Base-by-base conservation (phyloP, 345 rosid genomes). In the Geranium brycei region DNA sequence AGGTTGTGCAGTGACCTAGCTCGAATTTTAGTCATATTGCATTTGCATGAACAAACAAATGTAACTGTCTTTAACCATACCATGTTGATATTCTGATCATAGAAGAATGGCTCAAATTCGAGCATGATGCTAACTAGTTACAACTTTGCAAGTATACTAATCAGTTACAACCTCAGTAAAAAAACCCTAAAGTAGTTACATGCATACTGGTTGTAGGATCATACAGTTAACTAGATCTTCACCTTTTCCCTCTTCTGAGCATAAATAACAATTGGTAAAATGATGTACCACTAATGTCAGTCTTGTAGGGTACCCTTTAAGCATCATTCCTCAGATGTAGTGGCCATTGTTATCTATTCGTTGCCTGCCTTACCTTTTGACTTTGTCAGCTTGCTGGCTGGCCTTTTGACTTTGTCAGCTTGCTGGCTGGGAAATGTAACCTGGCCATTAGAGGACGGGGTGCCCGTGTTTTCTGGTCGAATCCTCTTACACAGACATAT, bases 401-500 rank as follows among this genome's bases (percentile, higher is more conserved):
- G 92, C 53, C 53, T 47, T 11, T 47, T 10, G 53, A 35, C 74
- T 61, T 86, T 59, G 60, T 63, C 78, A 80, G 51, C 76, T 71
- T 95, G 67, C 97, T 95, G 18, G 78, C 85, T 3, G 97, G 92
- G 69, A 87, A 85, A 63, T 95, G 99, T 71, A 95, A 67, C 65
- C 99, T 81, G 59, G 95, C 91, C 31, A 77, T 72, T 70, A 95
- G 79, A 14, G 97, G 99, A 12, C 78, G 82, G 4, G 97, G 95
- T 60, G 83, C 97, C 51, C 89, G 70, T 57, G 82, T 66, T 64
- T 78, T 65, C 28, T 79, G 75, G 59, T 95, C 96, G 58, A 95
- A 88, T 53, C 99, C 99, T 62, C 99, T 80, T 23, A 91, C 92
- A 63, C 97, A 95, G 62, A 95, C 91, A 64, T 71, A 91, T 56